phyloP scores from a whole-genome alignment of 768 basidiomycete species.

The Tylopilus rubrobrunneus region DNA sequence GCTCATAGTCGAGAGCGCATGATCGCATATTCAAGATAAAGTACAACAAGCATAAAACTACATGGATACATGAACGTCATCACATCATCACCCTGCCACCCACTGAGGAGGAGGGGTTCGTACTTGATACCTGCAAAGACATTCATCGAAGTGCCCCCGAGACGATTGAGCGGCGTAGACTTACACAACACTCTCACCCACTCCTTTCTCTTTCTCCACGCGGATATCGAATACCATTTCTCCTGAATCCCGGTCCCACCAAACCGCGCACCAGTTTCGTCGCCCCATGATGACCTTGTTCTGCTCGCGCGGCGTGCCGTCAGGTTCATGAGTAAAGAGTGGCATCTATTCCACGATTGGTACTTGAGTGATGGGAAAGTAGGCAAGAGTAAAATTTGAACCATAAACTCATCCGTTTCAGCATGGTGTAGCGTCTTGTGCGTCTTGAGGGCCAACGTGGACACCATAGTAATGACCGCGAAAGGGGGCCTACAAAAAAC shows the following conservation, averaged over 20 bases:
- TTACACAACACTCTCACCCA: constrained; percentile 77
- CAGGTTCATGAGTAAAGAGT: constrained; percentile 71
- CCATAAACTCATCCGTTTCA: constrained; percentile 88
- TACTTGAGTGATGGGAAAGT: neutral
- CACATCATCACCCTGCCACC: constrained; percentile 21
- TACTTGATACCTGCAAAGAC: constrained; percentile 39
- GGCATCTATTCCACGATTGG: constrained; percentile 48
- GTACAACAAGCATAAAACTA: neutral
- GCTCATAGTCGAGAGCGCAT: too few species aligned
- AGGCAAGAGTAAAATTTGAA: constrained; percentile 22
- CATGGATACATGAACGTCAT: neutral
- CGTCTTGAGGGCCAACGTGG: constrained; percentile 70
- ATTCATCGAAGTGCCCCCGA: neutral
- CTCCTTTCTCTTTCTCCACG: constrained; percentile 80
- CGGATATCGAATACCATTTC: constrained; percentile 80
- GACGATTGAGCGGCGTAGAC: constrained; percentile 15
- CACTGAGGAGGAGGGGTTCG: constrained; percentile 42
- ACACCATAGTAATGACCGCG: constrained; percentile 75
- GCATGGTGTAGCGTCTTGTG: constrained; percentile 83
- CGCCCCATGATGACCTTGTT: constrained; percentile 82
- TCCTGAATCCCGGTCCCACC: constrained; percentile 52
- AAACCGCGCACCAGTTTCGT: constrained; percentile 82
- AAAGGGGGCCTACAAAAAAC: constrained; percentile 49
- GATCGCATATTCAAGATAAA: neutral
- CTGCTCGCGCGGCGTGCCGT: constrained; percentile 64